These are phyloP conservation scores for Oxyria digyna DNA, from an alignment of 148 eudicot species.

Conservation along the genomic window DNA sequence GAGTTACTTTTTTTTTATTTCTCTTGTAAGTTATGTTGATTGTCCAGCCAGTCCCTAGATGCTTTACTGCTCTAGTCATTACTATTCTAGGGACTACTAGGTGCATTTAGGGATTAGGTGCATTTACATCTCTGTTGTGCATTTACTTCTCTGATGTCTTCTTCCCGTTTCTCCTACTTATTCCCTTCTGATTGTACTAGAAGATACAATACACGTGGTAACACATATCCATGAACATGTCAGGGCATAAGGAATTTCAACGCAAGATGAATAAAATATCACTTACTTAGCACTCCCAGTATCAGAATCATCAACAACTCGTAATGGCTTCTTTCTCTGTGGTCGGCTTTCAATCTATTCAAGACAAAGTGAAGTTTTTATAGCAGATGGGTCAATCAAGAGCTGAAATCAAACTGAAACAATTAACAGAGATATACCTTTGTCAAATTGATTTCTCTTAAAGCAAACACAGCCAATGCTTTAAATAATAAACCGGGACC, in stretches of 20 bases:
- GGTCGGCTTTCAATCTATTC: slow-evolving; percentile 43
- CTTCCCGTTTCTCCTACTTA: too few species aligned
- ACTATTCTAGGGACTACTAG: too few species aligned
- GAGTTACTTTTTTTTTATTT: too few species aligned
- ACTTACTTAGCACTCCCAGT: slow-evolving; percentile 19
- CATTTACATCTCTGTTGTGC: too few species aligned
- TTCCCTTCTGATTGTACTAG: too few species aligned
- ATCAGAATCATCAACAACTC: slow-evolving; percentile 19
- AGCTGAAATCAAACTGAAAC: background rate
- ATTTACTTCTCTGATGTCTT: too few species aligned
- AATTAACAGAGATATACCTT: slow-evolving; percentile 19
- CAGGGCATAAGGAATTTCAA: background rate
- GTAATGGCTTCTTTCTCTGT: slow-evolving; percentile 23
- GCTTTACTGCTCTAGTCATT: too few species aligned
- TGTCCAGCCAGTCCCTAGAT: too few species aligned
- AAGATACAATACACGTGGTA: too few species aligned
- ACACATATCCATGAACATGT: background rate
- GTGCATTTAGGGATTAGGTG: too few species aligned
- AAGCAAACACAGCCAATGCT: slow-evolving; percentile 41
- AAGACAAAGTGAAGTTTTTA: background rate
- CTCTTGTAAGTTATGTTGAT: too few species aligned
- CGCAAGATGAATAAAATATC: background rate
- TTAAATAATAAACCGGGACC: slow-evolving; percentile 46
- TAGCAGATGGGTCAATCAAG: background rate
- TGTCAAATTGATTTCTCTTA: slow-evolving; percentile 31